These are phyloP conservation scores for Penicillium alfredii DNA, from an alignment of 495 filamentous ascomycete species.

Conservation along the genomic window DNA sequence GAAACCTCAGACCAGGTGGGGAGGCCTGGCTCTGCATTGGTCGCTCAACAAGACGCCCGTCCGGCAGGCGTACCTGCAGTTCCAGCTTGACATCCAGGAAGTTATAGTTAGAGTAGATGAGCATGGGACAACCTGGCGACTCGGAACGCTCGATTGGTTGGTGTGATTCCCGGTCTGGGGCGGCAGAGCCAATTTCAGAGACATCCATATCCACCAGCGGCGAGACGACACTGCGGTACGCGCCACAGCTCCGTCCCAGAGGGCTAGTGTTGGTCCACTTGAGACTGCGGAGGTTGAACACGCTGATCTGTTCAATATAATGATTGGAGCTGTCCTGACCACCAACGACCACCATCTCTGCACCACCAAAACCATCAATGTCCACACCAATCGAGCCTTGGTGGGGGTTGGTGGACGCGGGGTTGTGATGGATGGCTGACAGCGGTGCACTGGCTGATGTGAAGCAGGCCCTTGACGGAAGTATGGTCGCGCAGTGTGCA, in stretches of 20 bases:
- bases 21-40: constrained; percentile 82
- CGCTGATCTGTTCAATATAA: constrained; percentile 97
- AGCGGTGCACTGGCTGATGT: constrained; percentile 74
- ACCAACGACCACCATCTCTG: constrained; percentile 95
- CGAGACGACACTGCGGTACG: constrained; percentile 90
- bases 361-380: constrained; percentile 84
- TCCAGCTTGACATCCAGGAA: constrained; percentile 96
- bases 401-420: constrained; percentile 68
- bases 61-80: constrained; percentile 76
- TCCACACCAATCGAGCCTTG: constrained; percentile 79
- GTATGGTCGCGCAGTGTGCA: constrained; percentile 90
- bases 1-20: constrained; percentile 88
- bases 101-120: constrained; percentile 99
- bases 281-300: constrained; percentile 93
- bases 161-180: constrained; percentile 32
- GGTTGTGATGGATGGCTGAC: constrained; percentile 84
- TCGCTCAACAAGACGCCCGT: constrained; percentile 80
- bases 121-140: constrained; percentile 70
- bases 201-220: constrained; percentile 66
- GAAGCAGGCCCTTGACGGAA: constrained; percentile 81
- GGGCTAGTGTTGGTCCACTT: constrained; percentile 88
- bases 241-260: constrained; percentile 85
- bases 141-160: constrained; percentile 34
- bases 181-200: constrained; percentile 60
- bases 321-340: constrained; percentile 97